phyloP scores from a whole-genome alignment of 768 basidiomycete genomes.

The Udeniomyces megalosporus region DNA sequence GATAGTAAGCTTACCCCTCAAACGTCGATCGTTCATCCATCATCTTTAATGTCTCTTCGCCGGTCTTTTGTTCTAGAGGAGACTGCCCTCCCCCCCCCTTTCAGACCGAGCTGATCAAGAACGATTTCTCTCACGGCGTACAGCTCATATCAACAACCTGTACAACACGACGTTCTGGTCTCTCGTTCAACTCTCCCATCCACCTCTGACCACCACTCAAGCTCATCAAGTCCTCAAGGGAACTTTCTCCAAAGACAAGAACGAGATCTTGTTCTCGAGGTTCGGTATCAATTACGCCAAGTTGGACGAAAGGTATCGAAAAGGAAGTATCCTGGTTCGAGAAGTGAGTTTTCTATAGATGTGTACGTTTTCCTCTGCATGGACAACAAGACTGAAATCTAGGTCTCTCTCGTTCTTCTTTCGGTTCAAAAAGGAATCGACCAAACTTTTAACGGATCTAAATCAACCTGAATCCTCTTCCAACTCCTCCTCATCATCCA shows the following conservation, averaged over 20 bases:
- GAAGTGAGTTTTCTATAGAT: conserved; percentile 31
- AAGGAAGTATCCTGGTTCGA: conserved; percentile 70
- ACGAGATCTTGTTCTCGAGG: conserved; percentile 69
- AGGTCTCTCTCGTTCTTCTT: too few species aligned
- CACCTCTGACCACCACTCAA: conserved; percentile 1
- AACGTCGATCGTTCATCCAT: background rate
- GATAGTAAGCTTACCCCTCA: conserved; percentile 88
- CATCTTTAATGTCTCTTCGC: background rate
- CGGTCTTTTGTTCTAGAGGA: background rate
- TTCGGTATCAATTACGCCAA: conserved; percentile 81
- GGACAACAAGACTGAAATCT: too few species aligned
- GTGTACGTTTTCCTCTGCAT: too few species aligned
- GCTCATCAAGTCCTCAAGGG: conserved; percentile 40
- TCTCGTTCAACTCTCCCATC: conserved; percentile 46
- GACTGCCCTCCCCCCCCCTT: too few species aligned
- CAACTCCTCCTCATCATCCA: too few species aligned
- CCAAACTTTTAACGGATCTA: too few species aligned
- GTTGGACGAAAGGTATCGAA: conserved; percentile 52
- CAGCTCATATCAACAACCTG: conserved; percentile 94
- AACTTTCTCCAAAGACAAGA: conserved; percentile 72
- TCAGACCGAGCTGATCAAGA: background rate
- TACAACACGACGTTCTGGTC: conserved; percentile 97
- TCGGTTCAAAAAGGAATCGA: too few species aligned
- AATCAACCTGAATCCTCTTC: too few species aligned
- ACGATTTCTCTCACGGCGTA: background rate